Percentiles rank a stretch among this genome's conserved stretches.
phyloP scores from a whole-genome alignment of 495 filamentous ascomycete species.

The Tuber indicum region DNA sequence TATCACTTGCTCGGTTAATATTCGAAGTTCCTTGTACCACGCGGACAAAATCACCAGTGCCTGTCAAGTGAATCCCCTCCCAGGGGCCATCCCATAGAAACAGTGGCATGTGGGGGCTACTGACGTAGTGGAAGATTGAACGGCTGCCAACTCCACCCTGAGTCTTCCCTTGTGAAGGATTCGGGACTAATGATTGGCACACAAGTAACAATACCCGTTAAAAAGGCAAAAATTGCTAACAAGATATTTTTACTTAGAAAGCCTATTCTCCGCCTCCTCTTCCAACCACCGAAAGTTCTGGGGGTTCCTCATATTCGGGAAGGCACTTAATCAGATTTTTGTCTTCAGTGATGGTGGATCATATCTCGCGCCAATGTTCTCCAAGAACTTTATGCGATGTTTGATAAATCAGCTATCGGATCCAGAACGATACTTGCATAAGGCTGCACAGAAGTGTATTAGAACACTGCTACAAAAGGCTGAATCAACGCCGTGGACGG shows the following conservation, averaged over 20 bases:
- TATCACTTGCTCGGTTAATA: not conserved
- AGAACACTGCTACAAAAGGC: constrained; percentile 63
- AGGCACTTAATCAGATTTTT: constrained; percentile 49
- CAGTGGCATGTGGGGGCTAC: not conserved
- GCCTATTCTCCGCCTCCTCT: constrained; percentile 68
- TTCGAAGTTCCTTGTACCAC: constrained; percentile 5
- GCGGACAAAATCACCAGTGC: constrained; percentile 9
- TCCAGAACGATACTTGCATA: constrained; percentile 77
- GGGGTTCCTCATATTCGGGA: constrained; percentile 79
- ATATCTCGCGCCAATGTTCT: constrained; percentile 57
- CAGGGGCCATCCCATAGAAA: constrained; percentile 9
- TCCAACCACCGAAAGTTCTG: constrained; percentile 84
- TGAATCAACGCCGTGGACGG: constrained; percentile 55
- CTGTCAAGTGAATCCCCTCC: constrained; percentile 15
- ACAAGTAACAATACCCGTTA: constrained; percentile 6
- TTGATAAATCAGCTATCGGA: constrained; percentile 79
- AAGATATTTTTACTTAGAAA: constrained; percentile 51
- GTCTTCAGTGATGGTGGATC: constrained; percentile 12
- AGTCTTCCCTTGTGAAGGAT: constrained; percentile 15
- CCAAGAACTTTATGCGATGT: constrained; percentile 72
- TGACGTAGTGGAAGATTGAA: constrained; percentile 19
- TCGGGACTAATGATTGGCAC: constrained; percentile 28
- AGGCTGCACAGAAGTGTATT: constrained; percentile 64
- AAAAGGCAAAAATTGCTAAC: constrained; percentile 10
- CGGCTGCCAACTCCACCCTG: constrained; percentile 15